phyloP scores from a whole-genome alignment of 2,329 filamentous ascomycete genomes.

The Trichophyton benhamiae region DNA sequence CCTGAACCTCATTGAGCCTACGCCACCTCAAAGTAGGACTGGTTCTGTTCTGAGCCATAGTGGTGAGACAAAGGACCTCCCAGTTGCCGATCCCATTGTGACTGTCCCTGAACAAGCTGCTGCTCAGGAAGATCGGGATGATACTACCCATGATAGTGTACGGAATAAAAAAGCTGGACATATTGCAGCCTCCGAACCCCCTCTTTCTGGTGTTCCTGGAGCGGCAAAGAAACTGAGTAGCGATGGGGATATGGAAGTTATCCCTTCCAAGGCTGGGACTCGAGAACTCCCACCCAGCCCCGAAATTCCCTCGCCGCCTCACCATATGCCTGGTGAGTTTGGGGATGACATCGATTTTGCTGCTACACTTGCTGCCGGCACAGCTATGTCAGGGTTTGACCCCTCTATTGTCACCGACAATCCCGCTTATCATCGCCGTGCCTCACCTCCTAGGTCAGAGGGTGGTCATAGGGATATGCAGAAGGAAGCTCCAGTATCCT shows the following conservation, averaged over 20 bases:
- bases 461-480: slow-evolving; percentile 8
- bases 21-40: slow-evolving; percentile 41
- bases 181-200: not conserved
- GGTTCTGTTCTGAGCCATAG: slow-evolving; percentile 25
- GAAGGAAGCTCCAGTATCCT: slow-evolving; percentile 3
- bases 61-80: not conserved
- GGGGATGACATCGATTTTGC: slow-evolving; percentile 56
- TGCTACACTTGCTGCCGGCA: slow-evolving; percentile 55
- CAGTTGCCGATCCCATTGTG: not conserved
- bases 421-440: slow-evolving; percentile 48
- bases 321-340: slow-evolving; percentile 30
- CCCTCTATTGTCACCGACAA: slow-evolving; percentile 58
- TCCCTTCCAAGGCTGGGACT: not conserved
- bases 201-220: not conserved
- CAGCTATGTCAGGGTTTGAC: slow-evolving; percentile 58
- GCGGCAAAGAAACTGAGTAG: not conserved
- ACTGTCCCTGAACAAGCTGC: not conserved
- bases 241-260: not conserved
- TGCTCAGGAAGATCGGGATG: slow-evolving; percentile 4
- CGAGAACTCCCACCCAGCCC: not conserved
- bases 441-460: slow-evolving; percentile 12
- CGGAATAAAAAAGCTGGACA: not conserved
- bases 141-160: not conserved
- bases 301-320: not conserved
- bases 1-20: slow-evolving; percentile 47